Conservation (phyloP, 768 basidiomycete genomes). For the Mycena sanguinolenta region DNA sequence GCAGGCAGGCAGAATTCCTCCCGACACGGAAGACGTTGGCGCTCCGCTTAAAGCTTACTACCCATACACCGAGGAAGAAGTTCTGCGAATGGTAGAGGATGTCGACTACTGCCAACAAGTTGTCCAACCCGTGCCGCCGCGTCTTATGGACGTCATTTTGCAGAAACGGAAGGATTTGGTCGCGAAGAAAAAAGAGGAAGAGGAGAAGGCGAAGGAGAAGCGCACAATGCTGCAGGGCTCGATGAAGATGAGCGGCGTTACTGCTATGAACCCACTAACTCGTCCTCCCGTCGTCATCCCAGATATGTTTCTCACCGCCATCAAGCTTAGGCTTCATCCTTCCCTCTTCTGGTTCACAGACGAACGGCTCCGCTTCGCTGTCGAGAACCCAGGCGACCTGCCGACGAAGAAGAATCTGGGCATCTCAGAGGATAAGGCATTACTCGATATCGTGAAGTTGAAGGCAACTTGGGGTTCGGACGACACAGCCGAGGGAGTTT, state of each 20-base stretch:
- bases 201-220: neutral
- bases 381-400: neutral
- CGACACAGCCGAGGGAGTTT: neutral
- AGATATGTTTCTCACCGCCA: no score
- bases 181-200: neutral
- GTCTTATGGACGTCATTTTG: neutral
- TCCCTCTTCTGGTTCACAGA: slow-evolving; percentile 18
- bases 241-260: neutral
- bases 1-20: neutral
- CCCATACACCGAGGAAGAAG: neutral
- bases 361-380: neutral
- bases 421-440: neutral
- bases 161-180: neutral
- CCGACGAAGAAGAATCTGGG: neutral
- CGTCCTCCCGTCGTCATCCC: no score
- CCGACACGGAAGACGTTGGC: neutral
- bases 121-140: neutral
- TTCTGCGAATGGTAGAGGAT: neutral
- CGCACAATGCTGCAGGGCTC: neutral
- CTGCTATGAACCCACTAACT: neutral
- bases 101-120: neutral
- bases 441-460: neutral
- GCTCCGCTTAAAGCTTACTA: neutral
- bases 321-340: neutral
- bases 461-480: neutral